A percentile compares a stretch with the other conserved stretches of the same genome.
Conservation (phyloP, 495 filamentous ascomycete genomes). For the Friedmanniomyces simplex region DNA sequence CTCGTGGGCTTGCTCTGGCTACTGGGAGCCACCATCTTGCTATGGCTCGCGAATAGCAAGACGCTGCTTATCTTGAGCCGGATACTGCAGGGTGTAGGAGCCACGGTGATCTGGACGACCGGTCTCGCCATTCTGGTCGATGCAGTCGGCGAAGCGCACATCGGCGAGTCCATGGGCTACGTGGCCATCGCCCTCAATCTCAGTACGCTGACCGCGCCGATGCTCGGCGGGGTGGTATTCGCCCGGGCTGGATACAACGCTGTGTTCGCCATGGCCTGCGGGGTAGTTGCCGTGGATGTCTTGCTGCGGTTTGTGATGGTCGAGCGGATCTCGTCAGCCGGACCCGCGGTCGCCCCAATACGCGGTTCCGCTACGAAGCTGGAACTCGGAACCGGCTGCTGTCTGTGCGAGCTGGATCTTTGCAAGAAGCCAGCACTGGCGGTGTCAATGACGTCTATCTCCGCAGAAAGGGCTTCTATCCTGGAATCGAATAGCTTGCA, state of each 20-base stretch:
- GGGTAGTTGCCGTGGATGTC: conserved; percentile 11
- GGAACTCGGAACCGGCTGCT: background rate
- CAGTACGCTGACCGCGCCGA: conserved; percentile 56
- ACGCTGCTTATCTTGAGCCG: conserved; percentile 56
- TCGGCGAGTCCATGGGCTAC: conserved; percentile 66
- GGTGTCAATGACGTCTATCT: background rate
- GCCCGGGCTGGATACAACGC: conserved; percentile 24
- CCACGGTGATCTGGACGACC: conserved; percentile 68
- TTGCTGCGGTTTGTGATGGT: conserved; percentile 32
- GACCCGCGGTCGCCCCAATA: conserved; percentile 35
- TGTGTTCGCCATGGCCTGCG: conserved; percentile 16
- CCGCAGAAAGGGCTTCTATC: background rate
- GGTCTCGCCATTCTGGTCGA: conserved; percentile 69
- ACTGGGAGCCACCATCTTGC: conserved; percentile 45
- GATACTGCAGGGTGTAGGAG: conserved; percentile 62
- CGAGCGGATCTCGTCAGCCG: conserved; percentile 59
- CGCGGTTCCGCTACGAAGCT: background rate
- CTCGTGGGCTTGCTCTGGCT: conserved; percentile 61
- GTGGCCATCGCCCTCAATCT: conserved; percentile 57
- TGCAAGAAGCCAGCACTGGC: background rate
- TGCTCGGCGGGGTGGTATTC: conserved; percentile 70
- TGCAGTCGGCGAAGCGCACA: conserved; percentile 53
- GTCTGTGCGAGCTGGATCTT: background rate
- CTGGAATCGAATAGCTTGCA: too few relatives aligned
- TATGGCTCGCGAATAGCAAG: conserved; percentile 43